A percentile compares a stretch with the other conserved stretches of the same genome.
Evolutionary conservation across 495 filamentous ascomycete genomes (phyloP).

Genomic region (Penicillium malachiteum): DNA sequence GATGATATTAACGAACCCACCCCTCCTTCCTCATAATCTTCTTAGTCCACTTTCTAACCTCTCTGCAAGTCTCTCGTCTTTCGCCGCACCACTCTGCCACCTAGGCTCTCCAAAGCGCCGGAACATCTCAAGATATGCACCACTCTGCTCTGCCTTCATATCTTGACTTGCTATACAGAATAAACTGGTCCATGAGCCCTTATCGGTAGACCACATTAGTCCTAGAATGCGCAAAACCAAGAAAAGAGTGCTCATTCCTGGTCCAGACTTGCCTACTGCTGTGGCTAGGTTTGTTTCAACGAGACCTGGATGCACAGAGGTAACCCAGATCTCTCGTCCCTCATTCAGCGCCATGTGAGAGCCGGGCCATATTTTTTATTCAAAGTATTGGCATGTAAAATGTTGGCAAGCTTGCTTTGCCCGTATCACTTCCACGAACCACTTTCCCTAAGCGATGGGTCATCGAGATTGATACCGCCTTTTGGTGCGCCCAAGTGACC

Average conservation of each 20-base stretch:
- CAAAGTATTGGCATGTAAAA: constrained; percentile 36
- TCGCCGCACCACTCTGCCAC: constrained; percentile 29
- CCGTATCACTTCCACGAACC: constrained; percentile 38
- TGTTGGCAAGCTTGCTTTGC: constrained; percentile 46
- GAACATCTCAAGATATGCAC: constrained; percentile 27
- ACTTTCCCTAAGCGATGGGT: constrained; percentile 15
- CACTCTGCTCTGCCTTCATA: constrained; percentile 38
- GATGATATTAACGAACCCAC: background rate
- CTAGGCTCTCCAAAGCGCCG: constrained; percentile 29
- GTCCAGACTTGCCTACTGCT: constrained; percentile 11
- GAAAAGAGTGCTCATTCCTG: constrained; percentile 18
- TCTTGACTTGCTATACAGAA: constrained; percentile 41
- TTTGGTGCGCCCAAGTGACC: constrained; percentile 35
- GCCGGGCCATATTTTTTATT: constrained; percentile 35
- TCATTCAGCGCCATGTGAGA: constrained; percentile 23
- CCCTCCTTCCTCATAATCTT: constrained; percentile 21
- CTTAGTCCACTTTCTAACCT: constrained; percentile 27
- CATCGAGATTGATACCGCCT: constrained; percentile 34
- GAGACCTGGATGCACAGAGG: constrained; percentile 45
- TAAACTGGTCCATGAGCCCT: constrained; percentile 37
- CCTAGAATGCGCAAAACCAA: constrained; percentile 22
- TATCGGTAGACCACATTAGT: constrained; percentile 28
- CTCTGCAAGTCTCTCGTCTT: constrained; percentile 26
- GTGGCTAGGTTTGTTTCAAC: constrained; percentile 36
- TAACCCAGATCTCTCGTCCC: constrained; percentile 37